A percentile compares a stretch with the other conserved stretches of the same genome.
These are phyloP conservation scores for Pseudogymnoascus sp. DNA, from an alignment of 2,329 filamentous ascomycete species.

Conservation along the genomic window DNA sequence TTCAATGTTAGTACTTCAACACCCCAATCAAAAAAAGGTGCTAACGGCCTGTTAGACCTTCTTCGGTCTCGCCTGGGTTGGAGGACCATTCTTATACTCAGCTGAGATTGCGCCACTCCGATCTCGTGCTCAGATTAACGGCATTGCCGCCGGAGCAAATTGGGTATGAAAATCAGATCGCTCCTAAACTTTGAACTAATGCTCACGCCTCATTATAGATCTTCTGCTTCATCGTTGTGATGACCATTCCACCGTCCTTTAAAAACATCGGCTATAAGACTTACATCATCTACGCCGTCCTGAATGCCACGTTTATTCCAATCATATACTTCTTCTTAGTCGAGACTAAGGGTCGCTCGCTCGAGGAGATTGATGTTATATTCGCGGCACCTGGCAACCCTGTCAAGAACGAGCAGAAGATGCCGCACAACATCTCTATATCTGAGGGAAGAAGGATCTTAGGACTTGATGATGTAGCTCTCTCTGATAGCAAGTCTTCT, in stretches of 20 bases:
- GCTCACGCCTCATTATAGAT: not conserved
- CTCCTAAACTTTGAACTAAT: too few relatives aligned
- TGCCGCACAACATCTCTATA: slow-evolving; percentile 35
- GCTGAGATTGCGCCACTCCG: slow-evolving; percentile 44
- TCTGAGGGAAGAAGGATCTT: slow-evolving; percentile 6
- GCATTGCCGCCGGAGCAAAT: slow-evolving; percentile 32
- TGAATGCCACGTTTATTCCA: slow-evolving; percentile 26
- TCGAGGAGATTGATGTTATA: slow-evolving; percentile 50
- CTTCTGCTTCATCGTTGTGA: slow-evolving; percentile 11
- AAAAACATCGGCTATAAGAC: slow-evolving; percentile 28
- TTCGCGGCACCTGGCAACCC: slow-evolving; percentile 43
- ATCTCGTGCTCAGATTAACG: slow-evolving; percentile 46
- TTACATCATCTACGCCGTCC: slow-evolving; percentile 27
- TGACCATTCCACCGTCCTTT: slow-evolving; percentile 26
- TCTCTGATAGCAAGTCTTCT: too few relatives aligned
- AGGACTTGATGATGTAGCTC: slow-evolving; percentile 1
- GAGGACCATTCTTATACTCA: slow-evolving; percentile 48
- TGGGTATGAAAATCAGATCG: not conserved
- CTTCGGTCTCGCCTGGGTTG: slow-evolving; percentile 37
- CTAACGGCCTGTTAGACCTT: slow-evolving; percentile 23
- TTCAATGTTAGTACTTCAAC: not conserved
- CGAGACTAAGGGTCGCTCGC: slow-evolving; percentile 53
- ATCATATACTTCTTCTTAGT: slow-evolving; percentile 58
- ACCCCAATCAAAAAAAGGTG: not conserved
- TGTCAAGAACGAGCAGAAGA: slow-evolving; percentile 45